Base-by-base conservation (phyloP, 495 filamentous ascomycete genomes). In the Podospora bellae-mahoneyi region DNA sequence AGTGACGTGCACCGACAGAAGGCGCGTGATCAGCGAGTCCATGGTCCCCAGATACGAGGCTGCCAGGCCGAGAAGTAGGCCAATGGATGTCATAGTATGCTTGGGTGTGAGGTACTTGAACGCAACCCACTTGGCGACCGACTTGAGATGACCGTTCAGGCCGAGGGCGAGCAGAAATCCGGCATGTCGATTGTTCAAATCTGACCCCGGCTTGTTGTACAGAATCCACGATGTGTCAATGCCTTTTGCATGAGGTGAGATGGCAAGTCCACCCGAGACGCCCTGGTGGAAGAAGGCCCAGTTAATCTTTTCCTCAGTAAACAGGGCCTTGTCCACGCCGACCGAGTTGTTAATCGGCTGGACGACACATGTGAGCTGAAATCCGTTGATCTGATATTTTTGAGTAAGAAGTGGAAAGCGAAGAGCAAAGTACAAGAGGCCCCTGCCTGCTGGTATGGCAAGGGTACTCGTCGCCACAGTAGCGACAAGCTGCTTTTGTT, bases 281-380 rank as follows among this genome's bases (percentile, higher is more conserved):
- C 95, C 95, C 67, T 93, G 91, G 79, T 99, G 94, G 81, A 99
- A 99, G 78, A 97, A 99, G 0, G 94, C 95, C 95, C 95, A 99
- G 75, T 89, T 91, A 19, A 95, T 90, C 79, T 96, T 98, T 76
- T 99, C 95, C 78, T 99, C 95, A 0, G 90, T 92, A 71, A 94
- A 96, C 1, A 88, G 80, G 23, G 79, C 83, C 71, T 92, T 90
- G 73, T 99, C 96, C 9, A 93, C 92, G 28, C 89, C 91, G 18
- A 97, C 90, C 9, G 91, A 95, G 54, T 91, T 92, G 72, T 94
- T 94, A 57, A 91, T 88, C 16, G 96, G 95, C 71, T 92, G 93
- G 85, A 99, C 93, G 15, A 94, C 79, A 70, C 93, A 97, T 62
- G 88, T 89, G 34, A 96, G 83, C 60, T 91, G 94, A 79, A 98